A percentile compares a stretch with the other conserved stretches of the same genome.
Conservation (phyloP, 2,329 filamentous ascomycete genomes). For the Rhinocladiella mackenziei region DNA sequence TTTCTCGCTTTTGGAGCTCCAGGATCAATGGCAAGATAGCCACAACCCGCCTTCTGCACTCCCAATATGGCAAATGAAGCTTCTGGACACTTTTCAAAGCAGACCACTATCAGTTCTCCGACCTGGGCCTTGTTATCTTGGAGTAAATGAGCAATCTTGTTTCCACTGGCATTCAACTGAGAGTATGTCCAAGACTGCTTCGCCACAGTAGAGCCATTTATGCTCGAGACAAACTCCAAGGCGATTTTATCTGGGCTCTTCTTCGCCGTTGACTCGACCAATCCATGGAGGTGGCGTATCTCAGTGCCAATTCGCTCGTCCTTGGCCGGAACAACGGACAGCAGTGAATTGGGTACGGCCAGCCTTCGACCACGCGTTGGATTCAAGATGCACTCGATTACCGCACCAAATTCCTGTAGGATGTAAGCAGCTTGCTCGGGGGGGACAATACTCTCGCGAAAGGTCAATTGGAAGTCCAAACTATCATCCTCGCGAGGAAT, state of each 20-base stretch:
- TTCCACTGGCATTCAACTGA: conserved; percentile 67
- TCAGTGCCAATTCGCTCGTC: conserved; percentile 55
- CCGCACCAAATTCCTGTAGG: conserved; percentile 23
- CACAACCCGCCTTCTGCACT: conserved; percentile 75
- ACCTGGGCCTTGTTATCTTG: conserved; percentile 45
- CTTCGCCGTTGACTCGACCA: conserved; percentile 64
- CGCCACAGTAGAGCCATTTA: conserved; percentile 46
- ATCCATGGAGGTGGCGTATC: conserved; percentile 66
- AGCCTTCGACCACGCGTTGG: conserved; percentile 1
- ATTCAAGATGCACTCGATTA: conserved; percentile 19
- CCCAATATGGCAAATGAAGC: conserved; percentile 79
- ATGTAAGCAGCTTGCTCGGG: conserved; percentile 32
- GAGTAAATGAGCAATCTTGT: conserved; percentile 67
- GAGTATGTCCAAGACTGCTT: conserved; percentile 66
- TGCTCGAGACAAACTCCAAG: conserved; percentile 67
- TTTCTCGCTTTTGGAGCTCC: conserved; percentile 69
- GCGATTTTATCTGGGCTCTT: conserved; percentile 59
- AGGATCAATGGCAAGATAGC: conserved; percentile 76
- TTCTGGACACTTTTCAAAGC: conserved; percentile 80
- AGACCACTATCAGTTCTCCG: conserved; percentile 67
- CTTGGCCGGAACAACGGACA: conserved; percentile 62
- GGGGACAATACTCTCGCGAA: conserved; percentile 62
- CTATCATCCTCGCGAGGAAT: conserved; percentile 51
- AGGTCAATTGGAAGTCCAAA: conserved; percentile 64
- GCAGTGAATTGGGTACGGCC: conserved; percentile 25